Base-by-base conservation (phyloP, 345 rosid genomes). In the Acer campestre region DNA sequence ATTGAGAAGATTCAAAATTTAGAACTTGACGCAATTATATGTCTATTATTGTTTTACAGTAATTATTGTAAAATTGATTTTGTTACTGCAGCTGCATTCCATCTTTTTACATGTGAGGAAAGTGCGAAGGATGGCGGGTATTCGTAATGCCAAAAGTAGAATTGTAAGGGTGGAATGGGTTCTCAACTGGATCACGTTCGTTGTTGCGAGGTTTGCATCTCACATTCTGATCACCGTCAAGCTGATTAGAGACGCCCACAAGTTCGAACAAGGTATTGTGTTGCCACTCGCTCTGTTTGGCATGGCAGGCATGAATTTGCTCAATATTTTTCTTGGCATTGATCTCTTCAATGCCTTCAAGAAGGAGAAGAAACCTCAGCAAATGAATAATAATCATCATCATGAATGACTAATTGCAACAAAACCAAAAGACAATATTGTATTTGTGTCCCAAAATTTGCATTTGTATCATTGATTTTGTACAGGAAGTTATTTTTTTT, bases 261-360 rank as follows among this genome's bases (percentile, higher is more conserved):
- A 88, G 90, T 95, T 95, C 23, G 86, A 62, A 64, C 90, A 67
- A 73, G 98, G 98, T 3, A 74, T 92, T 1, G 95, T 92, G 89
- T 89, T 88, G 86, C 98, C 97, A 0, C 91, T 95, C 27, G 98
- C 98, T 13, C 71, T 95, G 67, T 87, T 85, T 67, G 97, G 98
- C 64, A 95, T 95, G 98, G 84, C 67, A 25, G 98, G 98, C 73
- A 92, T 95, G 98, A 89, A 93, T 85, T 35, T 93, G 38, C 90
- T 95, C 29, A 95, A 92, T 61, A 61, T 59, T 4, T 90, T 89
- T 20, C 97, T 95, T 7, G 97, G 92, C n/a, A 72, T 93, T 27
- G 95, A 93, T 86, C 92, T 95, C 77, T 80, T 90, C 31, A 83
- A 86, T 27, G 95, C 97, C 62, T 95, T 85, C 76, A 86, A 72